Base-by-base conservation (phyloP, 352 stramenopile genomes). In the Globisporangium lucens region DNA sequence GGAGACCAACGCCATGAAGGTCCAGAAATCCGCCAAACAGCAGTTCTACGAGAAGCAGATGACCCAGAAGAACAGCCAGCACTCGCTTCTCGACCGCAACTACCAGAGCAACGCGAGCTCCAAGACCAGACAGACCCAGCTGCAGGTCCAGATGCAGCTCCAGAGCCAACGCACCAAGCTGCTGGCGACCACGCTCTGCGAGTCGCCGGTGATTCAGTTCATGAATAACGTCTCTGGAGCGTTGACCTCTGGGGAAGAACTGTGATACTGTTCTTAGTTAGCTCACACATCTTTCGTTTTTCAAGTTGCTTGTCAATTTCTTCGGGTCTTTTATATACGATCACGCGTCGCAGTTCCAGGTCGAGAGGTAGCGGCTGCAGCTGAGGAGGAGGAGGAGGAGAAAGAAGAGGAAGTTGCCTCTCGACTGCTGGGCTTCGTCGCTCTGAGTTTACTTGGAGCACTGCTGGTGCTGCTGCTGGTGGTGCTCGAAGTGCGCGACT, bases 41-140 rank as follows among this genome's bases (percentile, higher is more conserved):
- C 74, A 83, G 66, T 83, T 78, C 63, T 94, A 92, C 56, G 82
- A 92, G 60, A 88, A 88, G 67, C 70, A 77, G 36, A 74, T 90
- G 35, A 33, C 76, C 36, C 73, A 87, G 64, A 87, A 87, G 56
- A 74, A 77, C 51, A 76, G 73, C 12, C 73, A 85, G 46, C 76
- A 74, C 62, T 80, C 74, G 1, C 90, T 90, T 36, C 72, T 89
- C 4, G 80, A 89, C n/a, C 82, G 82, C 24, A 91, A 92, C 61
- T 89, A 91, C 65, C 71, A 68, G 36, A 69, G 70, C 3, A 83
- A 38, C 56, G 70, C 62, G 22, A 80, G 68, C n/a, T 77, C 78
- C 0, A 90, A 89, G 68, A 78, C 76, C n/a, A 90, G 82, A 52
- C 83, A 82, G 60, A 75, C 79, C 0, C 80, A 92, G 49, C 12